These are phyloP conservation scores for Spirogloea muscicola DNA, from an alignment of 139 green algal species.

Conservation along the genomic window DNA sequence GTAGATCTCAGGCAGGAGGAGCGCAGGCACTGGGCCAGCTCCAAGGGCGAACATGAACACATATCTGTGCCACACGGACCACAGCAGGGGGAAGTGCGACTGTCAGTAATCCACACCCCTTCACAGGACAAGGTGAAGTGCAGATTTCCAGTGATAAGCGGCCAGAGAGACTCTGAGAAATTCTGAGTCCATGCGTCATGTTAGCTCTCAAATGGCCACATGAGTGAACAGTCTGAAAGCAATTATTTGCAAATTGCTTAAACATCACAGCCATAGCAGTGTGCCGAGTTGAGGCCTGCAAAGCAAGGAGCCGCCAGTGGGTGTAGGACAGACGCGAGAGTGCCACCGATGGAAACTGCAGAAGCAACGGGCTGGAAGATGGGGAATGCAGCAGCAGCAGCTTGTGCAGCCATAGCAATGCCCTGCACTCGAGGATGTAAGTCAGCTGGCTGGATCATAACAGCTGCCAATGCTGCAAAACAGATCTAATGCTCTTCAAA, in stretches of 20 bases:
- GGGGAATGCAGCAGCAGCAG: constrained; percentile 66
- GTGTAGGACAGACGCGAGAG: constrained; percentile 68
- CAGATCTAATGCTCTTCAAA: neutral
- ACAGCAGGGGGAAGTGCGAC: neutral
- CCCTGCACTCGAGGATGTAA: neutral
- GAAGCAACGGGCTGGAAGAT: constrained; percentile 2
- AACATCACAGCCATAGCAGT: too few species aligned
- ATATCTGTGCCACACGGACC: constrained; percentile 72
- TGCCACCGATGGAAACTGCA: constrained; percentile 63
- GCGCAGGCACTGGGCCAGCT: constrained; percentile 79
- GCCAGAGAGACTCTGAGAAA: neutral
- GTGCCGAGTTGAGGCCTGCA: too few species aligned
- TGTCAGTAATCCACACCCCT: constrained; percentile 40
- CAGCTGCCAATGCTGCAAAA: neutral
- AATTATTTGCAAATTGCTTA: too few species aligned
- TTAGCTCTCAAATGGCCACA: too few species aligned
- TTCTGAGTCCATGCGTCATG: too few species aligned
- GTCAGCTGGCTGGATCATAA: neutral
- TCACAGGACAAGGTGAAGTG: constrained; percentile 27
- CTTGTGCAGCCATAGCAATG: constrained; percentile 68
- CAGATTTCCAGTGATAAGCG: neutral
- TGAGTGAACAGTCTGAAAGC: too few species aligned
- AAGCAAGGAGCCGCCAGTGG: too few species aligned
- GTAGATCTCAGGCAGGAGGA: constrained; percentile 90
- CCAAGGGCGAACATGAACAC: constrained; percentile 81